Evolutionary conservation across 495 filamentous ascomycete genomes (phyloP).

Genomic region (Penicillium ochrochloron): DNA sequence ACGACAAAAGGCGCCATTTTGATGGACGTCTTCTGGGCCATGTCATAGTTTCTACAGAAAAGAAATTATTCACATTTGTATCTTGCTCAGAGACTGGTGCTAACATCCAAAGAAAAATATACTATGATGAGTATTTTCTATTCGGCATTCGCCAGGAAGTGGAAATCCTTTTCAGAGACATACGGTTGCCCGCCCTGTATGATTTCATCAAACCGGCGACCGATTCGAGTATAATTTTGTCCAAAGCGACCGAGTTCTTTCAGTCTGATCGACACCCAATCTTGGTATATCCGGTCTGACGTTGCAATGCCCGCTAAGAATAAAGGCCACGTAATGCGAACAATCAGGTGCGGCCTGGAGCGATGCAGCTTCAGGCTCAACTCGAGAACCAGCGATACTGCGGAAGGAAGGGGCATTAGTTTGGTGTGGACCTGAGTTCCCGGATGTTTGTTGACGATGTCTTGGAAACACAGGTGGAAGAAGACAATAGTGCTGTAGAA

Average conservation of each 20-base stretch:
- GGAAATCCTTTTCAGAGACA: conserved; percentile 13
- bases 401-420: conserved; percentile 26
- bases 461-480: conserved; percentile 36
- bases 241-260: conserved; percentile 38
- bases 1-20: too few species aligned
- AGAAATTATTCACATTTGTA: too few species aligned
- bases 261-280: conserved; percentile 43
- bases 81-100: too few species aligned
- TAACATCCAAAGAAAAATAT: too few species aligned
- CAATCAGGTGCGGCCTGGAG: conserved; percentile 34
- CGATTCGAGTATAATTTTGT: conserved; percentile 31
- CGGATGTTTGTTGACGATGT: conserved; percentile 17
- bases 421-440: conserved; percentile 6
- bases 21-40: not conserved
- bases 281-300: conserved; percentile 35
- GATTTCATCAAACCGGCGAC: conserved; percentile 35
- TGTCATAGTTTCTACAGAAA: not conserved
- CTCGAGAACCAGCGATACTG: conserved; percentile 35
- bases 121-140: not conserved
- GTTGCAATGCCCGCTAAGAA: conserved; percentile 41
- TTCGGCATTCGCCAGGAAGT: not conserved
- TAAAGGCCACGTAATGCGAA: conserved; percentile 39
- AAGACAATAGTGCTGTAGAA: conserved; percentile 37
- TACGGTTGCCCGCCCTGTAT: conserved; percentile 27
- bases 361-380: conserved; percentile 36